Evolutionary conservation across 2,329 filamentous ascomycete species (phyloP).

Genomic region (Cyphellophora europaea): DNA sequence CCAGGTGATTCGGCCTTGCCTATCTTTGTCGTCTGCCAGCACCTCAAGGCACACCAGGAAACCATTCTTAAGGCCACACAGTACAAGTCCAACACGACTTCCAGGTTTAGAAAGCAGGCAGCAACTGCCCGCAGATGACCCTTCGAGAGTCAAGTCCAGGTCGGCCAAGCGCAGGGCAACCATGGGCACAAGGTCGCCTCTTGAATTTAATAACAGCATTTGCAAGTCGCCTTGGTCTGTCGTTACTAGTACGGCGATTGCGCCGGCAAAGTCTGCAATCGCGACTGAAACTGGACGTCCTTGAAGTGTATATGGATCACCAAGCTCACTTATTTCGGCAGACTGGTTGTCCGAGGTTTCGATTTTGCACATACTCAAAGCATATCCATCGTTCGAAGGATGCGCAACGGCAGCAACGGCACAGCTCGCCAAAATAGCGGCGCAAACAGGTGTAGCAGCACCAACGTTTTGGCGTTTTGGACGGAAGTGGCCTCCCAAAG

Average conservation of each 20-base stretch:
- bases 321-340: too few relatives aligned
- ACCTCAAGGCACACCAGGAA: constrained; percentile 30
- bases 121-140: constrained; percentile 7
- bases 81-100: constrained; percentile 15
- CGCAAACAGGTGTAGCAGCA: neutral
- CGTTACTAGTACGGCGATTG: too few relatives aligned
- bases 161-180: too few relatives aligned
- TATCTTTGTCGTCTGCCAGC: neutral
- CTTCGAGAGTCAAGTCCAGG: too few relatives aligned
- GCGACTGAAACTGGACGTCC: too few relatives aligned
- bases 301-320: too few relatives aligned
- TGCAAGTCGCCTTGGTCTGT: too few relatives aligned
- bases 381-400: neutral
- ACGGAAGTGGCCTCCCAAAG: neutral
- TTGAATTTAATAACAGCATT: too few relatives aligned
- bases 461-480: neutral
- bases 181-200: too few relatives aligned
- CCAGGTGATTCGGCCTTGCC: neutral
- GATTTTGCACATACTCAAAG: neutral
- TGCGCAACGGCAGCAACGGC: neutral
- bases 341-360: too few relatives aligned
- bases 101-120: constrained; percentile 16
- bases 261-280: too few relatives aligned
- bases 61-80: constrained; percentile 39
- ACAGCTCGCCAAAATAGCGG: neutral